These are phyloP conservation scores for Linnemannia elongata DNA, from an alignment of 192 early-diverging fungal genomes.

Conservation along the genomic window DNA sequence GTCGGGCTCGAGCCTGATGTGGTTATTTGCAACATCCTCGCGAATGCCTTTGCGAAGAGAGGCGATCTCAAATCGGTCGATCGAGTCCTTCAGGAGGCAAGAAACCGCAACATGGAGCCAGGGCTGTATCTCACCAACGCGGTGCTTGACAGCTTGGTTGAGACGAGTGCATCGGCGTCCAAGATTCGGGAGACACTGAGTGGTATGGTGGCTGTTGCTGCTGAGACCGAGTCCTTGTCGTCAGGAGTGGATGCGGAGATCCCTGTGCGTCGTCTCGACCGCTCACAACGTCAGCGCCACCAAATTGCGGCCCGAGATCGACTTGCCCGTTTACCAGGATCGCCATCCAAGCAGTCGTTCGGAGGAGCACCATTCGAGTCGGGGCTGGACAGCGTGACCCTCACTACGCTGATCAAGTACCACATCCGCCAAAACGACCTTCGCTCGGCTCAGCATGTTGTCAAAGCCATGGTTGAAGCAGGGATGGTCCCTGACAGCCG, in stretches of 20 bases:
- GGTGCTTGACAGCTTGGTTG: constrained; percentile 35
- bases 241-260: constrained; percentile 24
- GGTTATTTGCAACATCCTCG: constrained; percentile 35
- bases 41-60: constrained; percentile 40
- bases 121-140: constrained; percentile 34
- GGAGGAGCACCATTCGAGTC: not conserved
- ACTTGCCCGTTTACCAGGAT: not conserved
- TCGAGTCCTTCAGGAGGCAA: constrained; percentile 39
- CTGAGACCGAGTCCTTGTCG: not conserved
- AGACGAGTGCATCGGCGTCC: constrained; percentile 15
- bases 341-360: not conserved
- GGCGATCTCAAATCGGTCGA: constrained; percentile 42
- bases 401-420: constrained; percentile 49
- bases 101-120: constrained; percentile 18
- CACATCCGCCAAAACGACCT: constrained; percentile 38
- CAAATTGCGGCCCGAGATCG: not conserved
- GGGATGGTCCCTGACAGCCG: constrained; percentile 32
- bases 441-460: constrained; percentile 20
- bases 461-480: constrained; percentile 36
- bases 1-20: constrained; percentile 31
- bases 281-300: not conserved
- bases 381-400: constrained; percentile 29
- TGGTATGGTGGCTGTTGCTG: constrained; percentile 3
- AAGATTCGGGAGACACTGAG: constrained; percentile 36
- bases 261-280: constrained; percentile 4